Evolutionary conservation across 805 yeast genomes (phyloP).

Genomic region (Ogataea glucozyma): DNA sequence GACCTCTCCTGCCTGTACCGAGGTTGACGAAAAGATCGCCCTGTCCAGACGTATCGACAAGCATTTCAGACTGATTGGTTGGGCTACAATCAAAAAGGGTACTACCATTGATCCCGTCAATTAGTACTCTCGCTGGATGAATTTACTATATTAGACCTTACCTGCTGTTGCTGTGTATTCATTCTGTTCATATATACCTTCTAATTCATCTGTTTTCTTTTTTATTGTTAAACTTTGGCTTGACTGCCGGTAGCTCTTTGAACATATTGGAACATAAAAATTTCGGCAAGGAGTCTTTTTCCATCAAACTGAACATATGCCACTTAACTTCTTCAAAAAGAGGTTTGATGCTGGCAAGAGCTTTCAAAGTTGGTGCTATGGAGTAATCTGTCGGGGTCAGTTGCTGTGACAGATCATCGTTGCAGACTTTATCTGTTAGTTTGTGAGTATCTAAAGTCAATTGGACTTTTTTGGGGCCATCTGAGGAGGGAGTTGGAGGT

Average conservation of each 20-base stretch:
- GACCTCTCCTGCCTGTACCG: constrained; percentile 98
- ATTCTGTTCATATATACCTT: constrained; percentile 6
- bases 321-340: constrained; percentile 50
- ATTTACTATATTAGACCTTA: constrained; percentile 7
- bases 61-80: constrained; percentile 99
- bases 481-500: neutral
- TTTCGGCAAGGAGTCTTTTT: constrained; percentile 71
- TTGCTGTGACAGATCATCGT: too few species aligned
- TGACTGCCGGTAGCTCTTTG: constrained; percentile 31
- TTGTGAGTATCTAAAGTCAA: neutral
- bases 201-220: constrained; percentile 2
- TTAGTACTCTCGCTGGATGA: constrained; percentile 24
- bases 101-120: constrained; percentile 79
- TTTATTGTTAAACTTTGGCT: constrained; percentile 5
- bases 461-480: neutral
- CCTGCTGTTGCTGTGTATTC: constrained; percentile 7
- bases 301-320: constrained; percentile 61
- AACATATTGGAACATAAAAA: constrained; percentile 49
- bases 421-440: too few species aligned
- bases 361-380: constrained; percentile 36
- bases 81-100: constrained; percentile 98
- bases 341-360: constrained; percentile 41
- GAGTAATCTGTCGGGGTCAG: constrained; percentile 38
- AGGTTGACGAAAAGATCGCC: constrained; percentile 96
- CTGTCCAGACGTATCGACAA: constrained; percentile 98